Conservation (phyloP, 2,329 filamentous ascomycete species). For the Aspergillus japonicus region DNA sequence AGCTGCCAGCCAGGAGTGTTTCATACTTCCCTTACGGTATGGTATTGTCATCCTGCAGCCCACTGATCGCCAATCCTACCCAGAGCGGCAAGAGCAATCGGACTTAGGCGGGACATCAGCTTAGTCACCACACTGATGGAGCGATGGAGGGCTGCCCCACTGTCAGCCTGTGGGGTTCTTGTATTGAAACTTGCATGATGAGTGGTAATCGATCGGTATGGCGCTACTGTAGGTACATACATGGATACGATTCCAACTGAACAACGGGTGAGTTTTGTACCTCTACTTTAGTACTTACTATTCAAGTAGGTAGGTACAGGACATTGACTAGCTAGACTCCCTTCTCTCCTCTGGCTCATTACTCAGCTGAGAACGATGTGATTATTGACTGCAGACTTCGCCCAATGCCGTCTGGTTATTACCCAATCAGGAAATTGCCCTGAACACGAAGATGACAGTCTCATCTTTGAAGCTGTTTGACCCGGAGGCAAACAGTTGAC, state of each 20-base stretch:
- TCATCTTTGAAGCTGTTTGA: neutral
- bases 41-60: neutral
- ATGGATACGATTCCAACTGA: neutral
- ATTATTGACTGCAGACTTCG: neutral
- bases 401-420: neutral
- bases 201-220: slow-evolving; percentile 1
- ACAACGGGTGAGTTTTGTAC: neutral
- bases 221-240: slow-evolving; percentile 5
- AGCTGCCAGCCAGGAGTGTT: neutral
- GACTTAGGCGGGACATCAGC: neutral
- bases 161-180: neutral
- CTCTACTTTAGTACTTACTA: too few relatives aligned
- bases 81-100: neutral
- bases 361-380: too few relatives aligned
- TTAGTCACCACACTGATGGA: neutral
- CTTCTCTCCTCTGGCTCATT: too few relatives aligned
- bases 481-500: neutral
- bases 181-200: neutral
- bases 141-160: neutral
- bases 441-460: neutral
- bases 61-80: neutral
- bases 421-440: neutral
- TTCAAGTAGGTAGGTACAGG: too few relatives aligned
- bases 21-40: neutral
- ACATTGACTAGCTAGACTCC: too few relatives aligned